Base-by-base conservation (phyloP, 441 rosid genomes). In the Mallotus repandus region DNA sequence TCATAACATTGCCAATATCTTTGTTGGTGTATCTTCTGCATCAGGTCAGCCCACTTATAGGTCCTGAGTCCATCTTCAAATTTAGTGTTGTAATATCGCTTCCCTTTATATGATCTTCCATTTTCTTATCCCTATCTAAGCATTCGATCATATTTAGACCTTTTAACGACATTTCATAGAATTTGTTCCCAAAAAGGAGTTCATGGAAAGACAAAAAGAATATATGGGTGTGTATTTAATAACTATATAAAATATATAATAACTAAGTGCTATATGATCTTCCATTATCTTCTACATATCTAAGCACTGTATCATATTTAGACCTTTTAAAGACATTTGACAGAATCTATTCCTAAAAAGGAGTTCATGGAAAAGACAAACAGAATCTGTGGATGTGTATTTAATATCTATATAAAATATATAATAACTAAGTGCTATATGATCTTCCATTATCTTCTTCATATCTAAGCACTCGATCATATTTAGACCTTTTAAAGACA, bases 141-240 rank as follows among this genome's bases (percentile, higher is more conserved):
- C n/a, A 75, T 77, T 64, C 71, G 84, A 74, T 94, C 96, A 76
- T 91, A 92, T 64, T 76, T 83, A 57, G 52, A 72, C 86, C 96
- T 89, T 62, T 93, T 58, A 22, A 78, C 81, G 80, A 89, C 89
- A 81, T 89, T 84, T 16, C 94, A 92, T 58, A 94, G 83, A 53
- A 92, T 86, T 98, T 92, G 81, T 74, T 76, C 21, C 15, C 71
- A 81, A 56, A 45, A 19, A 68, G 10, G 43, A 15, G 12, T 32
- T 57, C 22, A n/a, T 43, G 43, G 43, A 21, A 56, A 32, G 71
- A 52, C 18, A 50, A 13, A 32, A 16, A 61, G n/a, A 65, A 32
- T 22, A 16, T 45, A 9, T 29, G 35, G 19, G 46, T n/a, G 67
- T 7, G 19, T 50, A 60, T 16, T 16, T 61, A 5, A n/a, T n/a